Evolutionary conservation across 2,329 filamentous ascomycete species (phyloP), one percentile per base, ranked within the genome.

Genomic region (Botrytis deweyae): DNA sequence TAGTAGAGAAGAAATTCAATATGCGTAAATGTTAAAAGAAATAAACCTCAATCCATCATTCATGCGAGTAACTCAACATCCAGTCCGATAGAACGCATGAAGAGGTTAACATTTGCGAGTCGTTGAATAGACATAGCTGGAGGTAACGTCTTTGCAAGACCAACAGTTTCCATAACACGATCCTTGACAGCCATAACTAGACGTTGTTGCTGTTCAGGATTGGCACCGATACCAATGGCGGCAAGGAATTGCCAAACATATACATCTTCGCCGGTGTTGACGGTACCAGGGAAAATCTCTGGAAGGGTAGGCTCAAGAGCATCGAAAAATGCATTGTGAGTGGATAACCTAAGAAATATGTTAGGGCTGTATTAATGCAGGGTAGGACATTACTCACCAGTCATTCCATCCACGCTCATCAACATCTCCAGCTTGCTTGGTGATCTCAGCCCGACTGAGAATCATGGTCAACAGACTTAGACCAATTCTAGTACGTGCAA

Each of bases 231-330:
- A 76, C 96, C 96, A 83, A 98, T 94, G 20, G 95, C 94, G 14
- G 96, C 96, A 77, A 99, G 87, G 82, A 98, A 97, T 83, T 98
- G 95, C 96, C 96, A 99, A 58, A 98, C 94, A 80, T 98, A 97
- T 80, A 97, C 92, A 80, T 99, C 96, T 78, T 98, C 94, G 68
- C 93, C 93, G 12, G 93, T 91, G 77, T 93, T 94, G 80, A 97
- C 93, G n/a, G 92, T 92, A 33, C 92, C 93, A 0, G 95, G 95
- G 88, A 99, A 99, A 76, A 98, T 91, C 78, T 92, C 89, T 20
- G 92, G 91, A 65, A 98, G 88, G 10, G 91, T 91, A 2, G 93
- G 93, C 82, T 98, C 95, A 29, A 98, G 86, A 10, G 89, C 88
- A 81, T 96, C 93, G 83, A 99, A 99, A 74, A 99, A 88, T 40